These are phyloP conservation scores for Solanum virginianum DNA, from an alignment of 257 asterid species.

Conservation along the genomic window DNA sequence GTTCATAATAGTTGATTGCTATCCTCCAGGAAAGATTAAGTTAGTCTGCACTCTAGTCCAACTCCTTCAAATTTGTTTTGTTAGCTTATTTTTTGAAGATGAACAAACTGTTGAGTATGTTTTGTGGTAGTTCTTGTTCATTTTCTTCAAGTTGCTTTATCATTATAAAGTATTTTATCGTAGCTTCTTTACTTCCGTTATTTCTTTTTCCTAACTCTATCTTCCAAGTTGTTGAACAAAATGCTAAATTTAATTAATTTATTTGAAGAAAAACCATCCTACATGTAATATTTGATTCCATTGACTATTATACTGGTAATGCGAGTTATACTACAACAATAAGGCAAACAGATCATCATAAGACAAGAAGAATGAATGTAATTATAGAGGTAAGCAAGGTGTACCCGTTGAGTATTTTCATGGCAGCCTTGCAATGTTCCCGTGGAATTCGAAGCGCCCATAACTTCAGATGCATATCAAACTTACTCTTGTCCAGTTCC, in stretches of 20 bases:
- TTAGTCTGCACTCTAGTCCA: not conserved
- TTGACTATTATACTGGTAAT: not conserved
- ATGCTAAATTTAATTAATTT: not conserved
- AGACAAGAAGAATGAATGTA: not conserved
- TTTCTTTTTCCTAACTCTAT: too few species aligned
- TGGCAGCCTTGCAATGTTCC: conserved; percentile 70
- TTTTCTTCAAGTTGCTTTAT: not conserved
- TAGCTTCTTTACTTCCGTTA: not conserved
- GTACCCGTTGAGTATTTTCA: conserved; percentile 69
- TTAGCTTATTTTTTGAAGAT: not conserved
- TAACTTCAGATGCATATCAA: conserved; percentile 47
- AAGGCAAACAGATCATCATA: not conserved
- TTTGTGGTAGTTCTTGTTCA: not conserved
- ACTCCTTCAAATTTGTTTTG: not conserved
- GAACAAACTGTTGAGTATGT: not conserved
- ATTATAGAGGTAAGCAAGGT: not conserved
- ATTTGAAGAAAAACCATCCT: too few species aligned
- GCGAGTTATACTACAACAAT: not conserved
- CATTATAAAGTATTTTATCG: not conserved
- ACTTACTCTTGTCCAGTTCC: conserved; percentile 45
- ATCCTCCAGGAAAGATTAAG: not conserved
- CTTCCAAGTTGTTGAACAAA: not conserved
- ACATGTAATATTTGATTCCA: not conserved
- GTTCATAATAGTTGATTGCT: not conserved
- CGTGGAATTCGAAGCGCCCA: conserved; percentile 75